A percentile compares a stretch with the other conserved stretches of the same genome.
Evolutionary conservation across 306 rosid species (phyloP).

Genomic region (Notholithocarpus densiflorus): DNA sequence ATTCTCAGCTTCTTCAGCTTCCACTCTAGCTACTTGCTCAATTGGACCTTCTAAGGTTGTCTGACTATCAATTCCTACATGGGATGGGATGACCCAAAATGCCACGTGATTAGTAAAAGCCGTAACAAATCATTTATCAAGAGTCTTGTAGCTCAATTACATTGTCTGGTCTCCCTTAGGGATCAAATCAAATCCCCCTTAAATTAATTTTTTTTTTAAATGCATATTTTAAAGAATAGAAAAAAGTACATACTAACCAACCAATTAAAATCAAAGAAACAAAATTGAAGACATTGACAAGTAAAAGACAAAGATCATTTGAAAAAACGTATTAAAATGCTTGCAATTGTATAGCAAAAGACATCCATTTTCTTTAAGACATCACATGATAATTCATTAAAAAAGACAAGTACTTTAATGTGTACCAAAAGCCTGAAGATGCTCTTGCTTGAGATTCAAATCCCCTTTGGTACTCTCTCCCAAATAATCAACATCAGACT

Average conservation of each 20-base stretch:
- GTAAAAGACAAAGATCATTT: not conserved
- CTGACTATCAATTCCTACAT: slow-evolving; percentile 65
- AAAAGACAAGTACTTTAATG: not conserved
- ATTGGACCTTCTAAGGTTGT: slow-evolving; percentile 75
- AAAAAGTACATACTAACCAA: too few relatives aligned
- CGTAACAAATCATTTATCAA: not conserved
- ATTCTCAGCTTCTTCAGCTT: slow-evolving; percentile 73
- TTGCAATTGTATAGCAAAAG: too few relatives aligned
- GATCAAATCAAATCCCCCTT: too few relatives aligned
- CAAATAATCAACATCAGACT: slow-evolving; percentile 78
- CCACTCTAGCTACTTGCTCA: slow-evolving; percentile 84
- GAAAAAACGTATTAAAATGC: too few relatives aligned
- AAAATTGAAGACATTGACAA: not conserved
- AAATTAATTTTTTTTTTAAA: too few relatives aligned
- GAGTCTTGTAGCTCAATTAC: too few relatives aligned
- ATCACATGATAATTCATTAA: not conserved
- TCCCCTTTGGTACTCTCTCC: slow-evolving; percentile 97
- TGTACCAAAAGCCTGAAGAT: slow-evolving; percentile 70
- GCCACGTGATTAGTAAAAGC: not conserved
- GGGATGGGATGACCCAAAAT: slow-evolving; percentile 7
- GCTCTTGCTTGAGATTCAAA: slow-evolving; percentile 75
- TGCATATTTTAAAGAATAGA: too few relatives aligned
- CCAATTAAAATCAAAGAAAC: too few relatives aligned
- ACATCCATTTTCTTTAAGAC: too few relatives aligned
- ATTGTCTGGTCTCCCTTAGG: too few relatives aligned